Evolutionary conservation across 352 stramenopile species (phyloP).

Genomic region (Pythium folliculosum): DNA sequence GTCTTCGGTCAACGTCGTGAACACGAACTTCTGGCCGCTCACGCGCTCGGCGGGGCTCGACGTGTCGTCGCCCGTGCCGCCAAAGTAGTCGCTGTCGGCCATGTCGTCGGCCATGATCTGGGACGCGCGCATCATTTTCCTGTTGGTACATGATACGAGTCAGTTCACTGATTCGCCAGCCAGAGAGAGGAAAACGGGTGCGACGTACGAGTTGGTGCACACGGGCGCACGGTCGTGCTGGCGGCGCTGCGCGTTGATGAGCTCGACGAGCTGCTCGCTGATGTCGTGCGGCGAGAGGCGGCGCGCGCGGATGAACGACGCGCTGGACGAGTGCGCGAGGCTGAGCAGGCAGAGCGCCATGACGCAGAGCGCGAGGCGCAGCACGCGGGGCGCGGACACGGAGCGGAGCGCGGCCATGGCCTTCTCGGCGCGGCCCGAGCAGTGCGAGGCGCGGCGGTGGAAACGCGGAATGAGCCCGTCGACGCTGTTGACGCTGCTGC

Average conservation of each 20-base stretch:
- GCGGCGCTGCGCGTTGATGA: constrained; percentile 30
- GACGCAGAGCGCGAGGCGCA: constrained; percentile 11
- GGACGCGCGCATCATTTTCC: constrained; percentile 31
- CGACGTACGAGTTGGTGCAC: constrained; percentile 29
- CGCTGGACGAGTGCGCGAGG: not conserved
- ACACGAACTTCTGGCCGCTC: constrained; percentile 43
- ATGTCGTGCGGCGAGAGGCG: constrained; percentile 19
- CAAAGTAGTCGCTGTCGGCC: constrained; percentile 32
- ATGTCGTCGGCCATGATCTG: constrained; percentile 33
- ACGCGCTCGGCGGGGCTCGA: constrained; percentile 51
- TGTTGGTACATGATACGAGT: not conserved
- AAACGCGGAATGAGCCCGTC: constrained; percentile 9
- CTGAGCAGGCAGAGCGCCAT: constrained; percentile 15
- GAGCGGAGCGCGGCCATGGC: constrained; percentile 10
- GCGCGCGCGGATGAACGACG: constrained; percentile 29
- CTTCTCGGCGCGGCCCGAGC: not conserved
- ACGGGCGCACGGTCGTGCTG: constrained; percentile 22
- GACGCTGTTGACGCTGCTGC: not conserved
- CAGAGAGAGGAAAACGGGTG: not conserved
- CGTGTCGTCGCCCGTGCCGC: constrained; percentile 44
- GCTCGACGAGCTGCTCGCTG: constrained; percentile 25
- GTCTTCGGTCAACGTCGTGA: constrained; percentile 37
- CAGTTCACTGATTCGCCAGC: no score
- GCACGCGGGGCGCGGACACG: constrained; percentile 3
- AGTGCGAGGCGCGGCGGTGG: not conserved